Evolutionary conservation across 192 early-diverging fungal genomes (phyloP).

Genomic region (Chytriomyces confervae): DNA sequence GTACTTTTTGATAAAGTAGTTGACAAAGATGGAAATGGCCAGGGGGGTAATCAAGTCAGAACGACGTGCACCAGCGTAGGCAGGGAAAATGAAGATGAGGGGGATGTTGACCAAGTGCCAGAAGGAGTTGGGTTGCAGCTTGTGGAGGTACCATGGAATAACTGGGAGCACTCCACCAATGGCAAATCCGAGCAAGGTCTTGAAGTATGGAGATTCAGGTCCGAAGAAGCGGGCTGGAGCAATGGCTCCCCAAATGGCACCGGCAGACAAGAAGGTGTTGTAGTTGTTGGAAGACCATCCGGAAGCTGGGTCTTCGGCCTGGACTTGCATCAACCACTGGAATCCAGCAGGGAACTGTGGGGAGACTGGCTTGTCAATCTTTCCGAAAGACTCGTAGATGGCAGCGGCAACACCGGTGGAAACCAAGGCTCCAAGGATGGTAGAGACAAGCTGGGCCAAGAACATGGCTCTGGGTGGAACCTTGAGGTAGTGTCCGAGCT

Average conservation of each 20-base stretch:
- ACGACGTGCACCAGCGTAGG: not conserved
- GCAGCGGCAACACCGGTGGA: not conserved
- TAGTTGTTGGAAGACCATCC: constrained; percentile 37
- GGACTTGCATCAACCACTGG: too few relatives aligned
- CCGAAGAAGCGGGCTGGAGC: constrained; percentile 65
- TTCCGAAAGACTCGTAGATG: constrained; percentile 18
- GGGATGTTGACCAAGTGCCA: constrained; percentile 35
- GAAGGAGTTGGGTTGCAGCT: constrained; percentile 28
- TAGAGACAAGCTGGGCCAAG: constrained; percentile 54
- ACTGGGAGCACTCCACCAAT: constrained; percentile 39
- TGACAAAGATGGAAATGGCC: constrained; percentile 1
- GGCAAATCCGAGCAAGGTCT: constrained; percentile 17
- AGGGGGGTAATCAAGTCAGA: constrained; percentile 12
- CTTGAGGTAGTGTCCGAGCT: constrained; percentile 80
- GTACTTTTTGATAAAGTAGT: constrained; percentile 19
- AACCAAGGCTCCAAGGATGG: constrained; percentile 34
- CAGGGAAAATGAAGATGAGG: constrained; percentile 8
- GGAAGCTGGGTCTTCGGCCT: too few relatives aligned
- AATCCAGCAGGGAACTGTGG: not conserved
- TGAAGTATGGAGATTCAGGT: constrained; percentile 29
- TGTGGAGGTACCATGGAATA: constrained; percentile 41
- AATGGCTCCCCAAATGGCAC: constrained; percentile 75
- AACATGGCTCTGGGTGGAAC: constrained; percentile 68
- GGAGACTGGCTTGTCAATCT: not conserved
- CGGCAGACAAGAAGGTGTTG: constrained; percentile 66